Conservation (phyloP, 345 rosid species). For the Garcia nutans region DNA sequence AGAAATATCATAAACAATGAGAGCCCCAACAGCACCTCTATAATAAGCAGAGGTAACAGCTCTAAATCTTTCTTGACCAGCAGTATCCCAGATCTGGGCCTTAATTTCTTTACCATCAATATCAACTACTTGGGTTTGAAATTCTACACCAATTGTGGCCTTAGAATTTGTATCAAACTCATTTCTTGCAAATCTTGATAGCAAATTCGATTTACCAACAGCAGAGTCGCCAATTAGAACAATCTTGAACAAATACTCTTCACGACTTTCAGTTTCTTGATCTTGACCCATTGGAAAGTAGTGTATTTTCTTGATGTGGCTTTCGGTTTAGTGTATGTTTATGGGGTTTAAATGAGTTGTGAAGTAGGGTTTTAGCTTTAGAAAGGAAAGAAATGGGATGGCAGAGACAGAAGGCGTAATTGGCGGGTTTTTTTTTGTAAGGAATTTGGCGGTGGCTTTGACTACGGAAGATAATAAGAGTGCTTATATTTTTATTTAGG, state of each 20-base stretch:
- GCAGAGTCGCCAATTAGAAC: constrained; percentile 92
- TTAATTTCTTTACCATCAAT: constrained; percentile 88
- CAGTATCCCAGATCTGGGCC: constrained; percentile 99
- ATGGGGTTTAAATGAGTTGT: neutral
- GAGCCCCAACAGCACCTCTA: constrained; percentile 92
- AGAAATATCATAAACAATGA: constrained; percentile 84
- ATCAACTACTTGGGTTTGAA: constrained; percentile 79
- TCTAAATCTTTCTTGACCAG: constrained; percentile 93
- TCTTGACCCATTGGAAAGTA: constrained; percentile 46
- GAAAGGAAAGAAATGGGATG: neutral
- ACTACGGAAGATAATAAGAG: neutral
- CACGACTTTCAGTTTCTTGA: constrained; percentile 56
- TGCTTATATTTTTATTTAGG: neutral
- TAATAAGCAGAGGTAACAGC: constrained; percentile 97
- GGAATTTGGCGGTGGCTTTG: constrained; percentile 14
- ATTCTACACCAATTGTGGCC: constrained; percentile 92
- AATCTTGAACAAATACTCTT: constrained; percentile 89
- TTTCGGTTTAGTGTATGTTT: neutral
- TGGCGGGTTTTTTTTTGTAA: constrained; percentile 17
- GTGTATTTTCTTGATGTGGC: neutral
- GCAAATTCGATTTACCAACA: constrained; percentile 83
- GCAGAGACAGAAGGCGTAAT: constrained; percentile 19
- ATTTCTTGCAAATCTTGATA: constrained; percentile 74
- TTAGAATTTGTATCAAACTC: constrained; percentile 88
- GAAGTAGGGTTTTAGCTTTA: constrained; percentile 8